phyloP scores from a whole-genome alignment of 129 eudicot species.

The Kitagawia praeruptora region DNA sequence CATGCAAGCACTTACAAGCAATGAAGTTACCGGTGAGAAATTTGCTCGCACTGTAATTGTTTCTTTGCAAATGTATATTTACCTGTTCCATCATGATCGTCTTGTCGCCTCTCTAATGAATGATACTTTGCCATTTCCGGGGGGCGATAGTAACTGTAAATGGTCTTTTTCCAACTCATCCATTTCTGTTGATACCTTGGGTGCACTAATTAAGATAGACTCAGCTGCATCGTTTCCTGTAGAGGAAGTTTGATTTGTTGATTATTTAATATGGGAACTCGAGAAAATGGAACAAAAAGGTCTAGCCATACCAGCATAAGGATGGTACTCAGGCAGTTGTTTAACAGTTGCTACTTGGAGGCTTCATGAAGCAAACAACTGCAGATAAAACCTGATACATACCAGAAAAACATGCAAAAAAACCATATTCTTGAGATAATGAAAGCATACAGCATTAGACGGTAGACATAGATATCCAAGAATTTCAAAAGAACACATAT shows the following conservation, averaged over 20 bases:
- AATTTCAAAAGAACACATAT: neutral
- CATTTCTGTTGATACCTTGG: slow-evolving; percentile 35
- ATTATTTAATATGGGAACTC: neutral
- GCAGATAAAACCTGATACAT: slow-evolving; percentile 52
- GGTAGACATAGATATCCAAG: neutral
- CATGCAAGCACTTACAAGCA: neutral
- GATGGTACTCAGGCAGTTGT: slow-evolving; percentile 65
- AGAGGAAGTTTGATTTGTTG: neutral
- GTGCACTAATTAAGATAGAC: slow-evolving; percentile 25
- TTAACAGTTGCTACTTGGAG: slow-evolving; percentile 65
- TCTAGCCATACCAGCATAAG: slow-evolving; percentile 34
- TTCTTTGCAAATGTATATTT: neutral
- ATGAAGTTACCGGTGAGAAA: neutral
- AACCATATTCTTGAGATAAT: neutral
- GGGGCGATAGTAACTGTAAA: slow-evolving; percentile 36
- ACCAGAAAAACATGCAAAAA: slow-evolving; percentile 2
- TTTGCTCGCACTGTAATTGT: neutral
- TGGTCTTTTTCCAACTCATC: slow-evolving; percentile 46
- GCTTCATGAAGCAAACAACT: slow-evolving; percentile 82
- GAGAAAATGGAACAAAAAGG: no score
- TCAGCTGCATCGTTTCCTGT: slow-evolving; percentile 46
- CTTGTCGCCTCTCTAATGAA: slow-evolving; percentile 49
- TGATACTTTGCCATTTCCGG: slow-evolving; percentile 30
- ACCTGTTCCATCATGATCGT: slow-evolving; percentile 17
- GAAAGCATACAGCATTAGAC: neutral